Evolutionary conservation across 306 rosid species (phyloP), one percentile per base, ranked within the genome.

Genomic region (Trifolium dubium): DNA sequence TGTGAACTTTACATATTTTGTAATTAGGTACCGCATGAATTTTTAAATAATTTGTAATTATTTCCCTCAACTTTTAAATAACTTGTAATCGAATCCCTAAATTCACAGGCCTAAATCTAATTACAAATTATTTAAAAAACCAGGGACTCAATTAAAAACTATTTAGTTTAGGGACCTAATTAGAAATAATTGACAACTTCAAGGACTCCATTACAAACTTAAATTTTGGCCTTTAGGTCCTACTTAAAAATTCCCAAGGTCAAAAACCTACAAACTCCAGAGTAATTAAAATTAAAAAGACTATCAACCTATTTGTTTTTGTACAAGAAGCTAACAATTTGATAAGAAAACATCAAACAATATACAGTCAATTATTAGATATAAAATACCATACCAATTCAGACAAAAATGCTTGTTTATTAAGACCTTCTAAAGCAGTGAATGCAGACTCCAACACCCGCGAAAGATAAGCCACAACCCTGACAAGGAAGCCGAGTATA

Each of bases 401-500:
- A 67, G 92, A 87, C 72, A 95, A 80, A 81, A 92, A 95, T n/a
- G 96, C 98, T 87, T 95, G 99, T 62, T 95, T 92, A 88, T 95
- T 95, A 55, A 92, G 97, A 76, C 98, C 98, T 78, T 92, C 99
- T 29, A 95, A 87, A 19, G 99, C 97, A 34, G 98, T 86, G 84
- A 92, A 95, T 30, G 97, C 96, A 73, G 98, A 92, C 82, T 95
- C 99, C 69, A 92, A 86, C 76, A 95, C 97, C 37, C 98, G 99
- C 61, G 99, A 95, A 73, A 95, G 98, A 86, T 95, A 95, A 10
- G 93, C 96, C 73, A 95, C 98, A 81, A 95, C 99, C 82, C 99
- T 95, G 77, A 81, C 74, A 71, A 69, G 76, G 54, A 71, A 72
- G 74, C 31, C 77, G 69, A 74, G 51, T 65, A 86, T 80, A 61